Evolutionary conservation across 31 red algal genomes (phyloP).

Genomic region (Bonnemaisonia californica): DNA sequence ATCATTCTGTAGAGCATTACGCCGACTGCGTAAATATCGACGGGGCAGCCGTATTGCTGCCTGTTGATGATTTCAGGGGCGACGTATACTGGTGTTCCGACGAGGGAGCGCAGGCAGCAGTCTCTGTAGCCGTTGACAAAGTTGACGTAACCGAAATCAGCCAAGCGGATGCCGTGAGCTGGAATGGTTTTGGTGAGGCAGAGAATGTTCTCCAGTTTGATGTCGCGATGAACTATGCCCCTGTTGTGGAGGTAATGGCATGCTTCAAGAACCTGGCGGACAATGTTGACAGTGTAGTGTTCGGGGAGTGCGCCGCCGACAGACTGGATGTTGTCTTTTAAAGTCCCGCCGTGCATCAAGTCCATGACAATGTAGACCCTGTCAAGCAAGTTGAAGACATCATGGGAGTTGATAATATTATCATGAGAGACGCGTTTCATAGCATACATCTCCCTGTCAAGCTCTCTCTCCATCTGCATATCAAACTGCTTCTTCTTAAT

Average conservation of each 20-base stretch:
- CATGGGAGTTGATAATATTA: background rate
- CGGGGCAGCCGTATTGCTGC: slow-evolving; percentile 62
- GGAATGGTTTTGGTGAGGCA: slow-evolving; percentile 1
- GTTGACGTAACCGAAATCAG: slow-evolving; percentile 67
- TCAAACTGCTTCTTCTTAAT: slow-evolving; percentile 19
- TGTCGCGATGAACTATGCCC: slow-evolving; percentile 89
- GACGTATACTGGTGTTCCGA: slow-evolving; percentile 88
- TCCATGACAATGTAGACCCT: slow-evolving; percentile 51
- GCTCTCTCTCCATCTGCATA: slow-evolving; percentile 11
- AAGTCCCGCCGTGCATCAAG: slow-evolving; percentile 61
- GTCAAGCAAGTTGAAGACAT: slow-evolving; percentile 10
- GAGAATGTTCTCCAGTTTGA: slow-evolving; percentile 93
- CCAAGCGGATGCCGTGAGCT: slow-evolving; percentile 22
- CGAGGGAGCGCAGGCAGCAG: slow-evolving; percentile 39
- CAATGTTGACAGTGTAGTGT: slow-evolving; percentile 2
- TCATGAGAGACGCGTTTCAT: background rate
- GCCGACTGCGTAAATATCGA: slow-evolving; percentile 84
- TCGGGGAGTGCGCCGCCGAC: slow-evolving; percentile 33
- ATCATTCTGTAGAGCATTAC: slow-evolving; percentile 74
- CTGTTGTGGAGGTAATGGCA: slow-evolving; percentile 73
- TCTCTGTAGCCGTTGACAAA: slow-evolving; percentile 32
- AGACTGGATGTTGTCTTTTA: slow-evolving; percentile 46
- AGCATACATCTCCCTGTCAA: slow-evolving; percentile 19
- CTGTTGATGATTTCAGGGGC: slow-evolving; percentile 81
- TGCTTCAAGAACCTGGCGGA: slow-evolving; percentile 71